Evolutionary conservation across 2,329 filamentous ascomycete species (phyloP).

Genomic region (Diaporthe nobilis): DNA sequence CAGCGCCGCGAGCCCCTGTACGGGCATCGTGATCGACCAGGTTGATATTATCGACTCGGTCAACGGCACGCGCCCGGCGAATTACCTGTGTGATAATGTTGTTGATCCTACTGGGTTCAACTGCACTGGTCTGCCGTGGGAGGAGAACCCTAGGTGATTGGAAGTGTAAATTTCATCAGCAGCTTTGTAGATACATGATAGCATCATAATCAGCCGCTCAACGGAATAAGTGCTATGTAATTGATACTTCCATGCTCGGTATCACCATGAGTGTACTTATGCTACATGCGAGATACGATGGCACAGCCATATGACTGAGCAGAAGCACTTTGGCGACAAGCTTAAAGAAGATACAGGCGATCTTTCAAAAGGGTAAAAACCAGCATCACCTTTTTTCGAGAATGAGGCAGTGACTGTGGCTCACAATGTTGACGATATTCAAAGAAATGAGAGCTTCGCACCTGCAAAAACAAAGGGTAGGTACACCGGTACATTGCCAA

Average conservation of each 20-base stretch:
- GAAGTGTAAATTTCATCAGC: background rate
- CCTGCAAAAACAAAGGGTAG: too few relatives aligned
- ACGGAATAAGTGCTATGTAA: accelerated
- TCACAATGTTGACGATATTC: too few relatives aligned
- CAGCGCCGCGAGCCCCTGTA: slow-evolving; percentile 41
- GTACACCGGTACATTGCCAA: too few relatives aligned
- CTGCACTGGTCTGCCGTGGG: slow-evolving; percentile 40
- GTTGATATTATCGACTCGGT: slow-evolving; percentile 36
- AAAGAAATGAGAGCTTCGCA: too few relatives aligned
- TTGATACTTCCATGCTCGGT: background rate
- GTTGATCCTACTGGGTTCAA: slow-evolving; percentile 37
- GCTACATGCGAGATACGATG: too few relatives aligned
- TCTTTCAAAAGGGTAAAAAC: too few relatives aligned
- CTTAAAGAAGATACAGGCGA: too few relatives aligned
- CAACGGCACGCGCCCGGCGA: slow-evolving; percentile 36
- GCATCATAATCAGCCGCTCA: background rate
- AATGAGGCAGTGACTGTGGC: too few relatives aligned
- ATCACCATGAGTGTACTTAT: background rate
- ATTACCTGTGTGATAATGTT: slow-evolving; percentile 40
- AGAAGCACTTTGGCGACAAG: too few relatives aligned
- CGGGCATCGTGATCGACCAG: slow-evolving; percentile 31
- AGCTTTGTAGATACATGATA: background rate
- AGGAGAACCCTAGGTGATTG: slow-evolving; percentile 37
- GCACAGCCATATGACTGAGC: too few relatives aligned
- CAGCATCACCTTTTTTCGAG: too few relatives aligned